phyloP scores from a whole-genome alignment of 495 filamentous ascomycete genomes.

The Penicillium diatomitis region DNA sequence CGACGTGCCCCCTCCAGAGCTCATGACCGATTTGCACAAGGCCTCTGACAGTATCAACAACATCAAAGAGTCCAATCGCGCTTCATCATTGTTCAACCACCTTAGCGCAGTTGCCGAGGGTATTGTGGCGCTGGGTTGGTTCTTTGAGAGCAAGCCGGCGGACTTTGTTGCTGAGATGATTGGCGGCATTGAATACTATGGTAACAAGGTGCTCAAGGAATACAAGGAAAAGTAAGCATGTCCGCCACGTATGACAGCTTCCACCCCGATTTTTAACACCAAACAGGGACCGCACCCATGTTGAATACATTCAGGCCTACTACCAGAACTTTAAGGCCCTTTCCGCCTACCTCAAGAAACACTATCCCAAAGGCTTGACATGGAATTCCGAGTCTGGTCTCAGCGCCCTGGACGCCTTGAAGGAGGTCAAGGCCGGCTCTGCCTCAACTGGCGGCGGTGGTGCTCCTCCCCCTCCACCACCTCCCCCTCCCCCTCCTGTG shows the following conservation, averaged over 20 bases:
- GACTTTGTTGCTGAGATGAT: constrained; percentile 74
- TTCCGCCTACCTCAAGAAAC: constrained; percentile 67
- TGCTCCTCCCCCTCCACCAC: constrained; percentile 46
- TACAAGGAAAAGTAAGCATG: constrained; percentile 79
- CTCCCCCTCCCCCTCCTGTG: constrained; percentile 49
- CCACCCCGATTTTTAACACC: constrained; percentile 5
- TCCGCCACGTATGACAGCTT: not conserved
- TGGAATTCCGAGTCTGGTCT: constrained; percentile 80
- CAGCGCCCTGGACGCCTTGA: constrained; percentile 60
- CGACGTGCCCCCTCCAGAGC: constrained; percentile 56
- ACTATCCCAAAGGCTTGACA: constrained; percentile 66
- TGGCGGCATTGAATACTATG: constrained; percentile 76
- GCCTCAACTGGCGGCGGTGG: constrained; percentile 28
- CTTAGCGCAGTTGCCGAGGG: constrained; percentile 81
- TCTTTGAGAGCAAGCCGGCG: constrained; percentile 68
- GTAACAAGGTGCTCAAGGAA: constrained; percentile 81
- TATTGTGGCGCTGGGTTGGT: constrained; percentile 78
- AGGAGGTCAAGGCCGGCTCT: constrained; percentile 48
- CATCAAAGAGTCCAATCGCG: constrained; percentile 69
- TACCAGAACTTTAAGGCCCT: constrained; percentile 80
- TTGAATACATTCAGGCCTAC: constrained; percentile 81
- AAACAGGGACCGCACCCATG: constrained; percentile 60
- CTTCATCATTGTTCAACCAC: constrained; percentile 61
- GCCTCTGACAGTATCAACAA: constrained; percentile 66
- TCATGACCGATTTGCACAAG: constrained; percentile 74